Evolutionary conservation across 192 early-diverging fungal genomes (phyloP), one percentile per base, ranked within the genome.

Genomic region (Coemansia asiatica): DNA sequence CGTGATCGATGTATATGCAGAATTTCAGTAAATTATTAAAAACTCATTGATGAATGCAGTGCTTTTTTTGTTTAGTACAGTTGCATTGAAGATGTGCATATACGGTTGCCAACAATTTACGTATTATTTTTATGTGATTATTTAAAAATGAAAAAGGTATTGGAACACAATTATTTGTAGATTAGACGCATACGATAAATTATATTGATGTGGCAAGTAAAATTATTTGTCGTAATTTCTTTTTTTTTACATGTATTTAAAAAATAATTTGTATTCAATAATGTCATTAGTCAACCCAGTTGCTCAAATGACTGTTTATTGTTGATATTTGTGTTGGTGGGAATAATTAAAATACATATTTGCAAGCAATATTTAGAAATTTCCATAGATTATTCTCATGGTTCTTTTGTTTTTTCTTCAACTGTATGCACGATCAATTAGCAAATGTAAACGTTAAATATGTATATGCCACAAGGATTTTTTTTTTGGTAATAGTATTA

Each of bases 391-490:
- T 44, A 15, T 44, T 44, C 31, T 33, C 31, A 6, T 33, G 31
- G 31, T 44, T 44, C 16, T 44, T 44, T 16, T 10, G 2, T 13
- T 44, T 18, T 44, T 44, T 8, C 40, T 44, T 3, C 16, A 3
- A 8, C 40, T 44, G 18, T 56, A 25, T 56, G 55, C 55, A 56
- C 55, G 23, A 56, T 28, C 55, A 56, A 56, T 56, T 56, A 56
- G 18, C 55, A 56, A 56, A 29, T 29, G 55, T 56, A 56, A 29
- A 56, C 18, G 55, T 29, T 29, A 29, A 18, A 56, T 56, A 56
- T 56, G 55, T 29, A 56, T 56, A 56, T 56, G n/a, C 40, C 9
- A 15, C 40, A n/a, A n/a, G n/a, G n/a, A n/a, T n/a, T n/a, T n/a
- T n/a, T n/a, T n/a, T n/a, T n/a, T n/a, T n/a, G n/a, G 35, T 10